Evolutionary conservation across 345 rosid genomes (phyloP).

Genomic region (Salix purpurea): DNA sequence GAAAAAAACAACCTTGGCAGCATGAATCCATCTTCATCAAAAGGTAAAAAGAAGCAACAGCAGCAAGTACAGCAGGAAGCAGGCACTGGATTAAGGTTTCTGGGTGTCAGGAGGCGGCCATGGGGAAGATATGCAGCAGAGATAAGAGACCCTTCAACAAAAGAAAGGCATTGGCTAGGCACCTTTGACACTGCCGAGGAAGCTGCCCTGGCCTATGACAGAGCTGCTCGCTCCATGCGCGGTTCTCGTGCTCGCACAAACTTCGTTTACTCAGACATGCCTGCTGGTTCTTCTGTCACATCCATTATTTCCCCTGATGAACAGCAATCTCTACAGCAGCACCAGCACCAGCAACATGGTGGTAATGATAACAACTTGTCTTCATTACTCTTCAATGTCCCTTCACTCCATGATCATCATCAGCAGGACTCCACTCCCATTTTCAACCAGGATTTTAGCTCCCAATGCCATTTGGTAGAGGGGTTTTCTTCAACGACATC

Average conservation of each 20-base stretch:
- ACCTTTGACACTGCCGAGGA: constrained; percentile 83
- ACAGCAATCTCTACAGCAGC: constrained; percentile 10
- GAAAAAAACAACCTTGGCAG: background rate
- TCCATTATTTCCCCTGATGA: constrained; percentile 68
- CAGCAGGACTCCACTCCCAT: constrained; percentile 11
- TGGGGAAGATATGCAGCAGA: constrained; percentile 90
- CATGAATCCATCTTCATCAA: constrained; percentile 52
- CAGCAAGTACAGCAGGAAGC: constrained; percentile 5
- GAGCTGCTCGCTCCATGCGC: constrained; percentile 78
- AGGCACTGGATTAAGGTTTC: constrained; percentile 38
- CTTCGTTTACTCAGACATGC: constrained; percentile 78
- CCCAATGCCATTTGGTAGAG: constrained; percentile 1
- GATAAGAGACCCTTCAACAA: constrained; percentile 76
- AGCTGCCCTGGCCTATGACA: constrained; percentile 80
- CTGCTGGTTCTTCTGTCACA: constrained; percentile 68
- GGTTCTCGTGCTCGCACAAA: constrained; percentile 73
- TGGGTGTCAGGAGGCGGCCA: constrained; percentile 78
- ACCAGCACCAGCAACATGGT: background rate
- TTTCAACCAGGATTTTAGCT: constrained; percentile 19
- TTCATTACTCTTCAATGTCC: constrained; percentile 9
- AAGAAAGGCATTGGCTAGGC: constrained; percentile 85
- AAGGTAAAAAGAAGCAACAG: constrained; percentile 51
- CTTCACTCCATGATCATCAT: constrained; percentile 7
- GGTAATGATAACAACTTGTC: constrained; percentile 6
- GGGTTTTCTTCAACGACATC: background rate